Base-by-base conservation (phyloP, 2,329 filamentous ascomycete species). In the Laburnicola sp. region DNA sequence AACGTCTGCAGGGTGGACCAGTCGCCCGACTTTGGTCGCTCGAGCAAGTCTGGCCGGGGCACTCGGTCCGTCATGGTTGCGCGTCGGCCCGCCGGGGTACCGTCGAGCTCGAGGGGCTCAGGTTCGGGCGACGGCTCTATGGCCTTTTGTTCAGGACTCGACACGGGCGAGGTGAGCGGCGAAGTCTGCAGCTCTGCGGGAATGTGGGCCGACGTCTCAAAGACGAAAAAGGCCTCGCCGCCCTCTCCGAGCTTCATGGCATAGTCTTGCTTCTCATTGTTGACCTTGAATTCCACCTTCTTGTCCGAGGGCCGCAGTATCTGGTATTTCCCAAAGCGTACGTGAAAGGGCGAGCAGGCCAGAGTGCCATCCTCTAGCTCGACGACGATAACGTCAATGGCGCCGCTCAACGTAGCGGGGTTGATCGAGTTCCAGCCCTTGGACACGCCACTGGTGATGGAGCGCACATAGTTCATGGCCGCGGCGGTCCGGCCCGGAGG, bases 351-450 rank as follows among this genome's bases (percentile, higher is more conserved):
- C 26, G 93, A 97, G 76, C 94, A 99, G 59, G 88, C 86, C 51
- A 97, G 82, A 35, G 82, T 82, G 54, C 84, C 94, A 81, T 99
- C 94, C 70, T 93, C 90, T 63, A 95, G 91, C 75, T 99, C 91
- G 52, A 99, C 91, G 48, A 99, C 93, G 62, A 99, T 96, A 63
- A 97, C 93, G 81, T 99, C 94, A 77, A 99, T 97, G 69, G 94
- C 94, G 69, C 94, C 94, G 77, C 91, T 96, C 50, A 99, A 84
- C 9, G 94, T 99, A 38, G 94, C 91, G 44, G 94, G 94, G 75
- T 99, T 99, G 81, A 99, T 96, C 25, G 92, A 97, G 76, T 99
- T 99, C 94, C 94, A 99, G 74, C 94, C 93, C 78, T 94, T 97
- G 64, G 92, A 96, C 66, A 99, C 93, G 45, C 91, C 95, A 72